A percentile compares a stretch with the other conserved stretches of the same genome.
Evolutionary conservation across 1,139 yeast genomes (phyloP).

Genomic region (Geotrichum histeridarum): DNA sequence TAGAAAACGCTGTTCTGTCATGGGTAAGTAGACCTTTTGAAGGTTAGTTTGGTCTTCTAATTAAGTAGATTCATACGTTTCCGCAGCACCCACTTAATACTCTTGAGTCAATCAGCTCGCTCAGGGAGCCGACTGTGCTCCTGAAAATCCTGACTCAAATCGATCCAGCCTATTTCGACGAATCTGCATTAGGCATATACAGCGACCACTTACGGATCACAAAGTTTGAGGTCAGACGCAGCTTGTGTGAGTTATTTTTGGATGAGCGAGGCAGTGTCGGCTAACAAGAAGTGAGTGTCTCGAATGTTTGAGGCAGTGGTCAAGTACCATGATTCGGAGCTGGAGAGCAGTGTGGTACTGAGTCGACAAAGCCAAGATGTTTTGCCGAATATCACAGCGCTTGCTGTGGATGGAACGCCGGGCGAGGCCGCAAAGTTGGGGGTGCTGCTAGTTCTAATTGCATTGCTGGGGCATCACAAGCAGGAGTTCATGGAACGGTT

Average conservation of each 20-base stretch:
- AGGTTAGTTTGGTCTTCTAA: background rate
- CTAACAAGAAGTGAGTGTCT: background rate
- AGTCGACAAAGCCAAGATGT: background rate
- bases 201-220: background rate
- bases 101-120: background rate
- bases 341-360: background rate
- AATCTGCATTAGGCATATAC: background rate
- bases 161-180: constrained; percentile 11
- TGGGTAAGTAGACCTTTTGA: background rate
- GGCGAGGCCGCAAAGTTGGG: constrained; percentile 7
- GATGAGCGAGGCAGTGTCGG: background rate
- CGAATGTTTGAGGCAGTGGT: background rate
- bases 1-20: background rate
- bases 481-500: constrained; percentile 5
- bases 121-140: background rate
- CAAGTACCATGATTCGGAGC: background rate
- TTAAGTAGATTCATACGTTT: background rate
- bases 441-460: constrained; percentile 1
- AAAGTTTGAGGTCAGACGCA: constrained; percentile 2
- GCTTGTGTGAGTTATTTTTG: constrained; percentile 3
- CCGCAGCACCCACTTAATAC: background rate
- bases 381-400: constrained; percentile 1
- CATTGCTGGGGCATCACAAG: constrained; percentile 5
- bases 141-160: constrained; percentile 12
- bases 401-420: background rate